phyloP scores from a whole-genome alignment of 1,284 basidiomycete genomes.

The Boletus semigastroideus region DNA sequence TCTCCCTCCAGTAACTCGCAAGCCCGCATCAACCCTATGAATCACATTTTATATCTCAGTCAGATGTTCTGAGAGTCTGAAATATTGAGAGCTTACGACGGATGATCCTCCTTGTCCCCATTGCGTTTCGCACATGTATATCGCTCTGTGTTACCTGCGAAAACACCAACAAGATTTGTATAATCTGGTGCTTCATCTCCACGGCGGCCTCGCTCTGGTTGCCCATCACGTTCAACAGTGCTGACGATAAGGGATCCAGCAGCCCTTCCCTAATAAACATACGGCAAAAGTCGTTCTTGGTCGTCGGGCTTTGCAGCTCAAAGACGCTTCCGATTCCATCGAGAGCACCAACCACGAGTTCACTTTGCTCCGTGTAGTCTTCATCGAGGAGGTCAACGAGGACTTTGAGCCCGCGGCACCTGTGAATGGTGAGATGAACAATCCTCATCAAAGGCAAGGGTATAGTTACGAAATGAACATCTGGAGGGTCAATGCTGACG shows the following conservation, averaged over 20 bases:
- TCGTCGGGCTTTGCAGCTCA: slow-evolving; percentile 92
- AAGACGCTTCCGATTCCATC: slow-evolving; percentile 95
- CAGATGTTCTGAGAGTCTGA: slow-evolving; percentile 1
- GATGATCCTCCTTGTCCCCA: slow-evolving; percentile 87
- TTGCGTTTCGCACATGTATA: slow-evolving; percentile 85
- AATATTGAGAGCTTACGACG: slow-evolving; percentile 59
- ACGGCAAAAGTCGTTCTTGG: slow-evolving; percentile 96
- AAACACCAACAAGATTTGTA: slow-evolving; percentile 89
- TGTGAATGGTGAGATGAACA: slow-evolving; percentile 32
- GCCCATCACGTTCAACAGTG: slow-evolving; percentile 84
- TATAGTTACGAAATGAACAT: slow-evolving; percentile 92
- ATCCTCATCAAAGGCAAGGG: neutral
- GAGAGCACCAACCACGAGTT: slow-evolving; percentile 91
- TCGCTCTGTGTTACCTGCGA: slow-evolving; percentile 95
- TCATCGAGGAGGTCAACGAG: slow-evolving; percentile 96
- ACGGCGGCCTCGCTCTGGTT: slow-evolving; percentile 65
- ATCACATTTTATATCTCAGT: slow-evolving; percentile 10
- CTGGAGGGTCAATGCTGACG: slow-evolving; percentile 89
- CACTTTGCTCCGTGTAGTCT: slow-evolving; percentile 86
- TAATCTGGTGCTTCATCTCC: slow-evolving; percentile 85
- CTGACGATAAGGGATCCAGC: slow-evolving; percentile 88
- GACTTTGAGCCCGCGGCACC: slow-evolving; percentile 90
- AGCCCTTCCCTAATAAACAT: slow-evolving; percentile 97
- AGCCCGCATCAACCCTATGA: slow-evolving; percentile 75
- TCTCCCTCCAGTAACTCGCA: slow-evolving; percentile 83